Evolutionary conservation across 2,329 filamentous ascomycete species (phyloP).

Genomic region (Fusarium sp.): DNA sequence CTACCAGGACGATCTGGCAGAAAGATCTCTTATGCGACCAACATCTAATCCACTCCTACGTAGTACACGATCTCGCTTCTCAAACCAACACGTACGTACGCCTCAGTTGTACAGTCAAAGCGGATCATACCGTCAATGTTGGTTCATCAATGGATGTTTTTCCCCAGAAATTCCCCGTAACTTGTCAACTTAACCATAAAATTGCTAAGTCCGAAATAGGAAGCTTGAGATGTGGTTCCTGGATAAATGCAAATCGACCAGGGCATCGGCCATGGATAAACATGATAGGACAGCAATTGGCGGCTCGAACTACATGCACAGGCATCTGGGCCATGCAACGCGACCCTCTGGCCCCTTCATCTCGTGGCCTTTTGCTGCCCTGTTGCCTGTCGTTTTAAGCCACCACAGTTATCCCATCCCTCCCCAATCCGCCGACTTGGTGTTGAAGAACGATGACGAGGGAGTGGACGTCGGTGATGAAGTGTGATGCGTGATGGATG

Average conservation of each 20-base stretch:
- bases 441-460: slow-evolving; percentile 10
- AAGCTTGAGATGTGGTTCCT: slow-evolving; percentile 37
- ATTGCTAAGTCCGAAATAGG: slow-evolving; percentile 30
- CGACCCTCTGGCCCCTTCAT: slow-evolving; percentile 16
- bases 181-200: slow-evolving; percentile 35
- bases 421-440: background rate
- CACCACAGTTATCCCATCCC: slow-evolving; percentile 19
- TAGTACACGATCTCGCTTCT: slow-evolving; percentile 26
- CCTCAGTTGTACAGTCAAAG: slow-evolving; percentile 33
- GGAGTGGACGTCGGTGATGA: background rate
- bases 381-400: slow-evolving; percentile 6
- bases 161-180: slow-evolving; percentile 8
- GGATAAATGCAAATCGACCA: slow-evolving; percentile 38
- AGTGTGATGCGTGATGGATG: background rate
- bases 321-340: slow-evolving; percentile 9
- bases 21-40: slow-evolving; percentile 27
- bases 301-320: slow-evolving; percentile 22
- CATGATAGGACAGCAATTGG: slow-evolving; percentile 24
- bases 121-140: slow-evolving; percentile 17
- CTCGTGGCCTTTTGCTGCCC: slow-evolving; percentile 23
- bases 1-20: slow-evolving; percentile 12
- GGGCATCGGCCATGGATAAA: slow-evolving; percentile 13
- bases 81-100: slow-evolving; percentile 21
- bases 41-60: background rate
- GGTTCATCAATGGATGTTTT: slow-evolving; percentile 20